Base-by-base conservation (phyloP, 2,329 filamentous ascomycete genomes). In the Lecanicillium sp. region DNA sequence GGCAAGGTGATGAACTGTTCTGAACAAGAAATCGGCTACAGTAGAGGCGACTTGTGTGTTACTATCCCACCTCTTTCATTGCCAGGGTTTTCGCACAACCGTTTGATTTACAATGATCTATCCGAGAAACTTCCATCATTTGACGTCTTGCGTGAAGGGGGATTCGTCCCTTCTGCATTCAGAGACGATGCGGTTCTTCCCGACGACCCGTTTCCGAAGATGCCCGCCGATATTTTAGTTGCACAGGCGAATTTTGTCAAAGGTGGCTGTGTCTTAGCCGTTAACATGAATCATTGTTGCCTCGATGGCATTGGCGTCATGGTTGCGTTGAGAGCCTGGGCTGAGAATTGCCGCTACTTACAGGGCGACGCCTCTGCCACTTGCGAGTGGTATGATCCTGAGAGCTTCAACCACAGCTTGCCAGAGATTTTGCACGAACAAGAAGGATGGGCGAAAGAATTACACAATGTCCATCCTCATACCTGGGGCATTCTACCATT, bases 1-100 rank as follows among this genome's bases (percentile, higher is more conserved):
- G 61, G 62, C n/a, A 57, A 53, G 27, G 49, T 66, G 35, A 62
- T 61, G 44, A 29, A 42, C 25, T 42, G 43, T 13, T 52, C 52
- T 1, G 49, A 49, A 29, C 47, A 54, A 3, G 51, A 55, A 25
- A 48, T 53, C 20, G 51, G 49, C 7, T 51, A 51, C 33, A 46
- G 28, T 5, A 46, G 47, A 17, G 49, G 50, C 12, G 46, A 53
- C 9, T 37, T 50, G 9, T 44, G 49, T 30, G 37, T 53, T 13
- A 46, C 49, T 1, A 44, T 53, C 5, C 49, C 50, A 11, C 44
- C 49, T 11, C 19, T 39, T 4, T 40, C 37, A 18, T 20, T 44
- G 30, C 36, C 42, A 3, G 22, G 38, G 3, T 36, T 38, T 14
- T 41, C 31, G 3, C 43, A 41, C 13, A 42, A 41, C 13, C 42